phyloP scores from a whole-genome alignment of 768 basidiomycete genomes.

The Tricholomella constricta region DNA sequence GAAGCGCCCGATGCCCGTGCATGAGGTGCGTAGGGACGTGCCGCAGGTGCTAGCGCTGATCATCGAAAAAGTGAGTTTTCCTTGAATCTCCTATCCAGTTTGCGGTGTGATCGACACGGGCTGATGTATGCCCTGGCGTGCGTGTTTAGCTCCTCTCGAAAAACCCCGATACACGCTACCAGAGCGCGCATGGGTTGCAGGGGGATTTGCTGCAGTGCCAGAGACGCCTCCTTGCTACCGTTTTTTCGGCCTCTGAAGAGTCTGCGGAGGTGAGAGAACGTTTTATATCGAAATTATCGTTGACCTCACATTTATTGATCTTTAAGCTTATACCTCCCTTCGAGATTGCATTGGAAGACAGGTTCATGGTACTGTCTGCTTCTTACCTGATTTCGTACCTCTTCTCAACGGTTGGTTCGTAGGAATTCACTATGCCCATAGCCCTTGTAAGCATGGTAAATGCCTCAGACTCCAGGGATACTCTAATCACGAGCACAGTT shows the following conservation, averaged over 20 bases:
- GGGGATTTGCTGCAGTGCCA: slow-evolving; percentile 71
- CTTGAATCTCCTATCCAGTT: not conserved
- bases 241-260: slow-evolving; percentile 57
- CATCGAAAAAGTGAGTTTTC: slow-evolving; percentile 57
- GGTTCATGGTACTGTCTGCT: slow-evolving; percentile 53
- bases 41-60: slow-evolving; percentile 72
- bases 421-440: slow-evolving; percentile 74
- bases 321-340: slow-evolving; percentile 66
- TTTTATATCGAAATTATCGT: not conserved
- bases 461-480: not conserved
- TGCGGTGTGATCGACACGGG: not conserved
- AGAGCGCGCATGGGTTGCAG: slow-evolving; percentile 71
- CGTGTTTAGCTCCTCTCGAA: slow-evolving; percentile 59
- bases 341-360: slow-evolving; percentile 64
- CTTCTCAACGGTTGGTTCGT: not conserved
- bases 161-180: slow-evolving; percentile 67
- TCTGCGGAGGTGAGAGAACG: slow-evolving; percentile 49
- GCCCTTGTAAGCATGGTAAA: slow-evolving; percentile 47
- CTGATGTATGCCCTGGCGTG: slow-evolving; percentile 8
- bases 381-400: not conserved
- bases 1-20: slow-evolving; percentile 73
- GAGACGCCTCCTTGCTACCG: slow-evolving; percentile 57
- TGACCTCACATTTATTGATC: not conserved
- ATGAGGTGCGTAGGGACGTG: slow-evolving; percentile 72
- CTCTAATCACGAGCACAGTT: slow-evolving; percentile 40